phyloP scores from a whole-genome alignment of 2,329 filamentous ascomycete genomes.

The Pseudopyricularia javanii region DNA sequence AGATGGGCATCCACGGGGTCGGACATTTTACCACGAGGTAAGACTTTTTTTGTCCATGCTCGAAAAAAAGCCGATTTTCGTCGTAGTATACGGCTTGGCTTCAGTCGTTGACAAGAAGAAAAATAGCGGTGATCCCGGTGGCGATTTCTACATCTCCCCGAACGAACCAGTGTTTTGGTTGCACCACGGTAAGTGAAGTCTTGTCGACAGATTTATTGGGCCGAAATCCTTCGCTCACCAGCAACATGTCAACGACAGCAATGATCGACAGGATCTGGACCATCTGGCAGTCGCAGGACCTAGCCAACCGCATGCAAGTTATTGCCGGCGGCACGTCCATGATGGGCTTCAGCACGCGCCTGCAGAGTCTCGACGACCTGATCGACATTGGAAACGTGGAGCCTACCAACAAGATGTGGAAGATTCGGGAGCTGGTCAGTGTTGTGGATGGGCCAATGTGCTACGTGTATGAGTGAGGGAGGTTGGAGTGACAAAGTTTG shows the following conservation, averaged over 20 bases:
- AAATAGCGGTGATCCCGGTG: slow-evolving; percentile 27
- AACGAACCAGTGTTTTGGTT: slow-evolving; percentile 18
- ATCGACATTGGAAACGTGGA: slow-evolving; percentile 11
- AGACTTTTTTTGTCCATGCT: no score
- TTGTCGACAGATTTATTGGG: neutral
- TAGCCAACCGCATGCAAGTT: slow-evolving; percentile 11
- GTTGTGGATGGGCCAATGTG: slow-evolving; percentile 16
- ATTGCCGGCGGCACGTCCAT: slow-evolving; percentile 16
- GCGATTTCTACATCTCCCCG: slow-evolving; percentile 25
- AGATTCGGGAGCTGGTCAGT: slow-evolving; percentile 14
- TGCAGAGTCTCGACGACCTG: slow-evolving; percentile 13
- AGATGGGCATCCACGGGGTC: slow-evolving; percentile 17
- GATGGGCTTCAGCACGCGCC: slow-evolving; percentile 11
- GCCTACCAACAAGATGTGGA: slow-evolving; percentile 5
- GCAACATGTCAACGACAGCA: neutral
- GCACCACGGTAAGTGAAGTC: slow-evolving; percentile 11
- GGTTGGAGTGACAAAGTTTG: no score
- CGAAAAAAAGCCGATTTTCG: no score
- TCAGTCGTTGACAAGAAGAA: no score
- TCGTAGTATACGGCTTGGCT: no score
- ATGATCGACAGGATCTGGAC: slow-evolving; percentile 18
- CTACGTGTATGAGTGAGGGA: slow-evolving; percentile 14
- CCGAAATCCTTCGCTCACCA: neutral
- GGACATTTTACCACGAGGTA: slow-evolving; percentile 21
- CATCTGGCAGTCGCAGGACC: slow-evolving; percentile 19